Base-by-base conservation (phyloP, 352 stramenopile genomes). In the Pythium sp. region DNA sequence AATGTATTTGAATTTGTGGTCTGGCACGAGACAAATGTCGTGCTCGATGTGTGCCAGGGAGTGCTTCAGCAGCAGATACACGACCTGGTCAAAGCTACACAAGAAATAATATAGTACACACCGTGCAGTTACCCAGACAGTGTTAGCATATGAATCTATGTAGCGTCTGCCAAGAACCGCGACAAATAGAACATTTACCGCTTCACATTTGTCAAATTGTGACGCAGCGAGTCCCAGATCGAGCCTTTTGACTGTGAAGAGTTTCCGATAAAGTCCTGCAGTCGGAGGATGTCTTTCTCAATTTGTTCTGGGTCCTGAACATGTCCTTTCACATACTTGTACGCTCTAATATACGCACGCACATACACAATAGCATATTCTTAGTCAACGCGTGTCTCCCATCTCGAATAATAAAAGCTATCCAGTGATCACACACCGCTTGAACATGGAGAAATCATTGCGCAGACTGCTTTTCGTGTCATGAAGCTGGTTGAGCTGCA, bases 381-480 rank as follows among this genome's bases (percentile, higher is more conserved):
- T 49, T 22, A 49, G 41, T 49, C 41, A 49, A 49, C 1, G 5
- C 34, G 9, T 41, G 34, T 7, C 41, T 49, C 4, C 20, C 15
- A n/a, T 22, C 15, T n/a, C 6, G 8, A n/a, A 49, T 49, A 6
- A 2, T 5, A 11, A 49, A 8, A 8, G 15, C 7, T 6, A 18
- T 49, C n/a, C 5, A 22, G 41, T 7, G 7, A 49, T 49, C 14
- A 72, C 67, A 0, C 56, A 91, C 79, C 86, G 72, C 68, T 93
- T 93, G 64, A 86, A 92, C 3, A 91, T 75, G 0, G 82, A 84
- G 38, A 92, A 93, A 64, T 93, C 86, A 65, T 92, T 92, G 12
- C 79, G 79, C 3, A 92, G 64, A 72, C 84, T 86, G 58, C 74
- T 84, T 46, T 92, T 93, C 8, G 69, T 77, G 54, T 93, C 84